These are phyloP conservation scores for Papiliotrema nemorosa DNA, from an alignment of 1,284 basidiomycete species.

Conservation along the genomic window DNA sequence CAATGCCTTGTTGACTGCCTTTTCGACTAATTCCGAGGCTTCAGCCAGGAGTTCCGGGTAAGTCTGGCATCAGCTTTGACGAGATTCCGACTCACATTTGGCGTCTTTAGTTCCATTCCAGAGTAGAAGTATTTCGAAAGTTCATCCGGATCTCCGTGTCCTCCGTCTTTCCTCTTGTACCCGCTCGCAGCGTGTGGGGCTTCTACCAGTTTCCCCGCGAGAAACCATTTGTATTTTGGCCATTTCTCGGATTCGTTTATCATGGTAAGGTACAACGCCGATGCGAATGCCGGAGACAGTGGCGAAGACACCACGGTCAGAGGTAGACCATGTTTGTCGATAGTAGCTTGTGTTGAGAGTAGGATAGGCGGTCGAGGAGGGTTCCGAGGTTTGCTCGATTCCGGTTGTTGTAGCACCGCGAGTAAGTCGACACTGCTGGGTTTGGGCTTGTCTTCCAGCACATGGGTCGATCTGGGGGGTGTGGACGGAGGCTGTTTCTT, in stretches of 20 bases:
- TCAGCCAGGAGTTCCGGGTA: slow-evolving; percentile 73
- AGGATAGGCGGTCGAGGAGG: slow-evolving; percentile 28
- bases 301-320: slow-evolving; percentile 56
- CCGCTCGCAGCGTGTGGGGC: slow-evolving; percentile 71
- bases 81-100: slow-evolving; percentile 10
- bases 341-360: slow-evolving; percentile 52
- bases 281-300: slow-evolving; percentile 57
- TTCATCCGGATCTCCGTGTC: slow-evolving; percentile 12
- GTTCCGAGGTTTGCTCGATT: not conserved
- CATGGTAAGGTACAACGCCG: slow-evolving; percentile 58
- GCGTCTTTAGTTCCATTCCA: slow-evolving; percentile 15
- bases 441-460: not conserved
- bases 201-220: slow-evolving; percentile 42
- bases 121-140: slow-evolving; percentile 30
- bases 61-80: not conserved
- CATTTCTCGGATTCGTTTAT: slow-evolving; percentile 42
- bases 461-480: not conserved
- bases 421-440: not conserved
- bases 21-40: slow-evolving; percentile 72
- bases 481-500: slow-evolving; percentile 4
- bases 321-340: slow-evolving; percentile 52
- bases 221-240: slow-evolving; percentile 37
- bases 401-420: slow-evolving; percentile 1
- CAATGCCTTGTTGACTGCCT: slow-evolving; percentile 71
- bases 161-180: slow-evolving; percentile 51